phyloP scores from a whole-genome alignment of 2,329 filamentous ascomycete genomes.

The Talaromyces piceae region DNA sequence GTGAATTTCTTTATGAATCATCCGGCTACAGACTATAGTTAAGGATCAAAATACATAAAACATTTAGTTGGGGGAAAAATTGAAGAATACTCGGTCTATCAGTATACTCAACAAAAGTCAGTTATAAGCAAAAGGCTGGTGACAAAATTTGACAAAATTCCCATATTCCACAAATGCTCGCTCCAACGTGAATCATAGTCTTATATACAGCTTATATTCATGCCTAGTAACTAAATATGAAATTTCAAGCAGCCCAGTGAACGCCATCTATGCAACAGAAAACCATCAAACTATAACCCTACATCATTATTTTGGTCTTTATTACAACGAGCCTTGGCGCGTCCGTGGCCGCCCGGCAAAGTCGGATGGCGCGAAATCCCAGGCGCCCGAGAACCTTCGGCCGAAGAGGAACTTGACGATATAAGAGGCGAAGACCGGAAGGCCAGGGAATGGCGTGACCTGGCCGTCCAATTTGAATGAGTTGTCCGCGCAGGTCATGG shows the following conservation, averaged over 20 bases:
- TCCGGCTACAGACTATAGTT: no score
- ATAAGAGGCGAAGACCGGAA: not conserved
- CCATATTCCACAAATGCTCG: not conserved
- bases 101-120: not conserved
- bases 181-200: not conserved
- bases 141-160: not conserved
- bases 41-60: not conserved
- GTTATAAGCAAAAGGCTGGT: not conserved
- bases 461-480: conserved; percentile 14
- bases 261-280: not conserved
- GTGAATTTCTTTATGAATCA: no score
- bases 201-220: not conserved
- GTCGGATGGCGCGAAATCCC: not conserved
- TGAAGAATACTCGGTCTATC: not conserved
- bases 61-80: not conserved
- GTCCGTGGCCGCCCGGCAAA: not conserved
- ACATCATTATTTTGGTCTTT: not conserved
- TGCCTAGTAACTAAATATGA: not conserved
- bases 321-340: not conserved
- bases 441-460: not conserved
- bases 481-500: conserved; percentile 16
- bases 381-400: not conserved
- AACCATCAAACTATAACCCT: not conserved
- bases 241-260: not conserved
- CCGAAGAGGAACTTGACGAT: not conserved